Conservation (phyloP, 495 filamentous ascomycete genomes). For the Cladorrhinum samala region DNA sequence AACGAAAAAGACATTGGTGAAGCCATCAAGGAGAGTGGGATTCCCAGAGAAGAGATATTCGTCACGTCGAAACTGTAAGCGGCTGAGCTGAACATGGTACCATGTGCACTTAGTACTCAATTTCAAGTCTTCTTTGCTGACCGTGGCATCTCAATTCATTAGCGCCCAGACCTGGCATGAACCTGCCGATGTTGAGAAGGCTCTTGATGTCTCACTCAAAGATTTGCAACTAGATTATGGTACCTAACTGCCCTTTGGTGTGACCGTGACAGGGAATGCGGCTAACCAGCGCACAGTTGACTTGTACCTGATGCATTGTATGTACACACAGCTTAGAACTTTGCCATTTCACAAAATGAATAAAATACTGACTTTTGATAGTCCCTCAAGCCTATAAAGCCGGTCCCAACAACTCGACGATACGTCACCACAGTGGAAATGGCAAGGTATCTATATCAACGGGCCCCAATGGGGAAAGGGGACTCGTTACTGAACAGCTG, state of each 20-base stretch:
- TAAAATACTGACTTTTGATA: slow-evolving; percentile 4
- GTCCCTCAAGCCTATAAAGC: slow-evolving; percentile 33
- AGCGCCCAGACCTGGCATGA: slow-evolving; percentile 30
- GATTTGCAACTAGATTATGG: slow-evolving; percentile 27
- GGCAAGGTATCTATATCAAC: too few species aligned
- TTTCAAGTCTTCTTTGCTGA: too few species aligned
- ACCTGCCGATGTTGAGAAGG: slow-evolving; percentile 25
- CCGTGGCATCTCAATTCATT: too few species aligned
- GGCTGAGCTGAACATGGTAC: not conserved
- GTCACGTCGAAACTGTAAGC: slow-evolving; percentile 35
- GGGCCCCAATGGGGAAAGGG: too few species aligned
- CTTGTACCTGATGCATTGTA: slow-evolving; percentile 34
- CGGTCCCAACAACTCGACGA: slow-evolving; percentile 21
- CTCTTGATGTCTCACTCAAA: slow-evolving; percentile 19
- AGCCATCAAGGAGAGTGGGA: slow-evolving; percentile 32
- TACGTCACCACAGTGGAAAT: slow-evolving; percentile 31
- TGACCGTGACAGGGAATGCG: not conserved
- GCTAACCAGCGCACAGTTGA: slow-evolving; percentile 18
- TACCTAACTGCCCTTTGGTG: not conserved
- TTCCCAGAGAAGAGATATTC: slow-evolving; percentile 31
- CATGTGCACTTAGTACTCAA: too few species aligned
- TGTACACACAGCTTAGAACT: too few species aligned
- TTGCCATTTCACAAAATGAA: not conserved
- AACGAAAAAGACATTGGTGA: slow-evolving; percentile 38
- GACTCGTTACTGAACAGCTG: slow-evolving; percentile 6